A percentile compares a stretch with the other conserved stretches of the same genome.
phyloP scores from a whole-genome alignment of 768 basidiomycete species.

The Nidula microcarpa region DNA sequence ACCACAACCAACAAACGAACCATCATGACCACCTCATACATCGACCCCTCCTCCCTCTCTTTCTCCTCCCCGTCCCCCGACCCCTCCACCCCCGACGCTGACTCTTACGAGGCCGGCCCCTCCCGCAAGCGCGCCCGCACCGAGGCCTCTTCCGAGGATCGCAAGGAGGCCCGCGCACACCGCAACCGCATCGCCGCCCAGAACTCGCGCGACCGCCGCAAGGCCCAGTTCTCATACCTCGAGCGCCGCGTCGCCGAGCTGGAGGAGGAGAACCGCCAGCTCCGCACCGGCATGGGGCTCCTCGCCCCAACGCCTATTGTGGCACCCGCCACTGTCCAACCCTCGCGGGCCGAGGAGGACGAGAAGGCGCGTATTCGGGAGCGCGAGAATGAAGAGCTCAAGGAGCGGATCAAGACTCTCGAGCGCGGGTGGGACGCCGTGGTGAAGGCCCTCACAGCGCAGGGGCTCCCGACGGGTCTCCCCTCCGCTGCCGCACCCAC shows the following conservation, averaged over 20 bases:
- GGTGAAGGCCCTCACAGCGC: constrained; percentile 67
- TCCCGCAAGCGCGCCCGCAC: constrained; percentile 77
- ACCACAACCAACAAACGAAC: not conserved
- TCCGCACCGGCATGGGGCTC: constrained; percentile 50
- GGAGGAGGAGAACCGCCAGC: constrained; percentile 79
- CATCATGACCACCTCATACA: constrained; percentile 11
- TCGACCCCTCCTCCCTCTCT: constrained; percentile 29
- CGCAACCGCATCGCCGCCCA: constrained; percentile 93
- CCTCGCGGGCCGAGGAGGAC: constrained; percentile 25
- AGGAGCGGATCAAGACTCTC: constrained; percentile 72
- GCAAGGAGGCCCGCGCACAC: constrained; percentile 85
- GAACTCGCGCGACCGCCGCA: constrained; percentile 87
- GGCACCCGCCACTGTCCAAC: constrained; percentile 13
- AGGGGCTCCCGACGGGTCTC: constrained; percentile 55
- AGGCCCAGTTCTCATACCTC: constrained; percentile 73
- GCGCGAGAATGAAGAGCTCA: constrained; percentile 71
- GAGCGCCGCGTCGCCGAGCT: constrained; percentile 68
- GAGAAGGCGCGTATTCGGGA: constrained; percentile 51
- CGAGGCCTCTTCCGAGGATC: constrained; percentile 59
- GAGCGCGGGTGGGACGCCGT: constrained; percentile 83
- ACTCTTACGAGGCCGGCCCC: constrained; percentile 33
- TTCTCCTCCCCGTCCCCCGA: constrained; percentile 21
- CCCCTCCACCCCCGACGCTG: constrained; percentile 12
- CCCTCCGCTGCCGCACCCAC: constrained; percentile 15
- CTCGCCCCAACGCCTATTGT: constrained; percentile 19